Evolutionary conservation across 2,329 filamentous ascomycete genomes (phyloP).

Genomic region (Monilinia polystroma): DNA sequence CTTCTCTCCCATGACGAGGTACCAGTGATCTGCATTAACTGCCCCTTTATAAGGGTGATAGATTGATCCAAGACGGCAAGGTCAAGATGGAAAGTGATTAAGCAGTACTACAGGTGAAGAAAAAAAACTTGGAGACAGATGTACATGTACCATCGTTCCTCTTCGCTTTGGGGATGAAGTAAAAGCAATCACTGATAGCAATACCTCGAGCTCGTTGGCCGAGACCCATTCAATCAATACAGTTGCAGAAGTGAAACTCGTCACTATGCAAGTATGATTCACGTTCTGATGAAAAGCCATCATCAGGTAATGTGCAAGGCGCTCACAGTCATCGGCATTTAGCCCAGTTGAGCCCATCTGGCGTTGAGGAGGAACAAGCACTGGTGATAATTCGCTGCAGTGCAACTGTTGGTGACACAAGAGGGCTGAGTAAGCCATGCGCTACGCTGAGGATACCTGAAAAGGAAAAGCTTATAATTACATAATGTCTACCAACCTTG

Average conservation of each 20-base stretch:
- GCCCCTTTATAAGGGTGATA: neutral
- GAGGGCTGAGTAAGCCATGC: constrained; percentile 4
- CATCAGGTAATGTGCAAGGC: no score
- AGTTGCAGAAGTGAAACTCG: neutral
- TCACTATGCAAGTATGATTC: no score
- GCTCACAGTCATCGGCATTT: no score
- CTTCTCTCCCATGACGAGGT: neutral
- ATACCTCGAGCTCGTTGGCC: neutral
- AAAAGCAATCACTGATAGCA: neutral
- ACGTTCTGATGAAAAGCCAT: no score
- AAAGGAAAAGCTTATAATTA: constrained; percentile 12
- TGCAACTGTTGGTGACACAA: neutral
- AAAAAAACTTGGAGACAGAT: neutral
- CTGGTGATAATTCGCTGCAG: no score
- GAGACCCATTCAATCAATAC: neutral
- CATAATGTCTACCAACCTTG: neutral
- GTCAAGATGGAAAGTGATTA: neutral
- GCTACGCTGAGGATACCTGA: constrained; percentile 23
- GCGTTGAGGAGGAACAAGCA: no score
- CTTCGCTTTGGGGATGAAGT: neutral
- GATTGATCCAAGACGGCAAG: neutral
- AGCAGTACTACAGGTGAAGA: no score
- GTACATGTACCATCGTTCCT: no score
- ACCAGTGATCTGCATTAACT: neutral
- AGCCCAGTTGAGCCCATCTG: no score